These are phyloP conservation scores for Kwoniella botswanensis DNA, from an alignment of 768 basidiomycete species.

Conservation along the genomic window DNA sequence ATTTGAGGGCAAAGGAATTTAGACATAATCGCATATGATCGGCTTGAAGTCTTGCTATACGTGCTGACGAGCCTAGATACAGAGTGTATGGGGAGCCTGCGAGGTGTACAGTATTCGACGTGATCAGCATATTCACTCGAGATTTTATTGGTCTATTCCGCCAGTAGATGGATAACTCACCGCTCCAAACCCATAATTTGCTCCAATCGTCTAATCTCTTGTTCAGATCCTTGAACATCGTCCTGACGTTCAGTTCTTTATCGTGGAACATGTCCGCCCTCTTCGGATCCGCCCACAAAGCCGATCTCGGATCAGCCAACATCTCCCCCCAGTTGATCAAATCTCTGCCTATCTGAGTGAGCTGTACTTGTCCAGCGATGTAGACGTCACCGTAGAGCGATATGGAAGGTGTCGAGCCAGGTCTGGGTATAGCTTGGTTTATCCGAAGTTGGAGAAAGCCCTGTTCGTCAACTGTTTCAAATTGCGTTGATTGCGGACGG, in stretches of 20 bases:
- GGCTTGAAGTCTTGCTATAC: conserved; percentile 39
- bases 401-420: conserved; percentile 26
- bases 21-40: conserved; percentile 50
- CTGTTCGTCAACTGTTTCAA: conserved; percentile 46
- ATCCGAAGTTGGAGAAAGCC: conserved; percentile 39
- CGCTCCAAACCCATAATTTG: conserved; percentile 45
- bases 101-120: not conserved
- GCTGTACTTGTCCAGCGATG: conserved; percentile 45
- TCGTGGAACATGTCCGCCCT: conserved; percentile 28
- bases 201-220: conserved; percentile 45
- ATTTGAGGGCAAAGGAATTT: conserved; percentile 46
- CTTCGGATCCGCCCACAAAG: conserved; percentile 31
- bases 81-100: conserved; percentile 43
- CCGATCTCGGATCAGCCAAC: conserved; percentile 30
- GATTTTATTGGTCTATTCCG: no score
- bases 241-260: conserved; percentile 34
- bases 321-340: conserved; percentile 43
- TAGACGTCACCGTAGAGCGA: conserved; percentile 44
- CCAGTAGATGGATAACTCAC: conserved; percentile 22
- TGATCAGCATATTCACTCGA: not conserved
- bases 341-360: conserved; percentile 47
- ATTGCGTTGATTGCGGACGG: conserved; percentile 42
- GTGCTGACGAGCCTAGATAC: conserved; percentile 40
- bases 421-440: conserved; percentile 30
- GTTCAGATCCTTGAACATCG: conserved; percentile 45